A percentile compares a stretch with the other conserved stretches of the same genome.
Evolutionary conservation across 768 basidiomycete species (phyloP).

Genomic region (Pleurotus djamor): DNA sequence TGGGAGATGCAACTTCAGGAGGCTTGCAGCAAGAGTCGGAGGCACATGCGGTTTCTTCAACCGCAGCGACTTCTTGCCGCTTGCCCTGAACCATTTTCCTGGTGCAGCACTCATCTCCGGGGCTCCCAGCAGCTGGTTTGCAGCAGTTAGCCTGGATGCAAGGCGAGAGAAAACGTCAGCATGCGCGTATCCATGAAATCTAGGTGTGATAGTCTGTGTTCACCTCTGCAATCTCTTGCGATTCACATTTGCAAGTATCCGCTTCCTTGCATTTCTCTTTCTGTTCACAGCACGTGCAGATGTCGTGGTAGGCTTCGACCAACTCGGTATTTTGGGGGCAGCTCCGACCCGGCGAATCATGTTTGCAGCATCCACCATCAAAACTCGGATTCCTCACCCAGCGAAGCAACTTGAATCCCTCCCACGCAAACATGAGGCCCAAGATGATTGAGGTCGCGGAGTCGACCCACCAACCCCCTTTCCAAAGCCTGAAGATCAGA

Average conservation of each 20-base stretch:
- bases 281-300: background rate
- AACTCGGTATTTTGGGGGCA: background rate
- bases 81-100: background rate
- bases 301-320: background rate
- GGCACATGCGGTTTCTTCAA: no score
- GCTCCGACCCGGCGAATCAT: background rate
- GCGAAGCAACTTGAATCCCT: conserved; percentile 38
- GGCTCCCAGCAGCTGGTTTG: background rate
- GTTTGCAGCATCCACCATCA: conserved; percentile 35
- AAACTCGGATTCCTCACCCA: conserved; percentile 33
- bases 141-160: background rate
- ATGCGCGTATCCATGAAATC: no score
- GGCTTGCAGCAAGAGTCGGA: background rate
- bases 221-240: background rate
- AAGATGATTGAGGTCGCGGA: conserved; percentile 39
- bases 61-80: no score
- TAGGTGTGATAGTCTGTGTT: no score
- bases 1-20: no score
- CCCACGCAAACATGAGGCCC: conserved; percentile 40
- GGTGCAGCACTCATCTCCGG: background rate
- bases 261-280: background rate
- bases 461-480: conserved; percentile 49
- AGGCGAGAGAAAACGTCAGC: background rate
- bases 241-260: background rate
- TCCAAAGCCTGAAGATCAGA: conserved; percentile 35